A percentile compares a stretch with the other conserved stretches of the same genome.
These are phyloP conservation scores for Sanguinoderma infundibulare DNA, from an alignment of 1,284 basidiomycete species.

Conservation along the genomic window DNA sequence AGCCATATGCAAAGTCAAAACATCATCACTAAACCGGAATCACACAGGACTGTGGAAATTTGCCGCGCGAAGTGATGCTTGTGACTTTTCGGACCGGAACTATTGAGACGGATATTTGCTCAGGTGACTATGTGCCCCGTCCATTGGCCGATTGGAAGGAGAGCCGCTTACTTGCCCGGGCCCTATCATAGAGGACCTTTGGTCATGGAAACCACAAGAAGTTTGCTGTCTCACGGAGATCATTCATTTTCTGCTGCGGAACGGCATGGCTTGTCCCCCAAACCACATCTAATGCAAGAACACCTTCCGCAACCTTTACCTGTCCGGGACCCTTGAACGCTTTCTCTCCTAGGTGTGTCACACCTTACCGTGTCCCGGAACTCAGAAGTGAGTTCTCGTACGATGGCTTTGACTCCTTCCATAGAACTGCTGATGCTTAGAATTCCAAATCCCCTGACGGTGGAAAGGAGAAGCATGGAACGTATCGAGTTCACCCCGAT, in stretches of 20 bases:
- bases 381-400: background rate
- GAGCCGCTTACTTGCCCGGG: background rate
- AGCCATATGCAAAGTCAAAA: too few species aligned
- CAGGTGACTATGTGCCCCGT: background rate
- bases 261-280: background rate
- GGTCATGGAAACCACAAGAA: background rate
- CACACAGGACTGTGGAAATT: too few species aligned
- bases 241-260: background rate
- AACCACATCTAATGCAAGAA: background rate
- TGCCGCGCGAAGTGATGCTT: too few species aligned
- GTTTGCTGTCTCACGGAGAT: background rate
- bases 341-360: background rate
- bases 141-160: background rate
- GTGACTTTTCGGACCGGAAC: too few species aligned
- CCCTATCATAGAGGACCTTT: background rate
- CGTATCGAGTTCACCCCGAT: background rate
- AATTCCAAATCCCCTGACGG: background rate
- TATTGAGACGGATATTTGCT: background rate
- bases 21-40: too few species aligned
- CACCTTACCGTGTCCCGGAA: background rate
- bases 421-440: background rate
- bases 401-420: too few species aligned
- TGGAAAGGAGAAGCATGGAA: background rate
- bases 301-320: background rate
- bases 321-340: background rate